These are phyloP conservation scores for Thermomucor indicae-seudaticae DNA, from an alignment of 371 early-diverging fungal genomes.

Conservation along the genomic window DNA sequence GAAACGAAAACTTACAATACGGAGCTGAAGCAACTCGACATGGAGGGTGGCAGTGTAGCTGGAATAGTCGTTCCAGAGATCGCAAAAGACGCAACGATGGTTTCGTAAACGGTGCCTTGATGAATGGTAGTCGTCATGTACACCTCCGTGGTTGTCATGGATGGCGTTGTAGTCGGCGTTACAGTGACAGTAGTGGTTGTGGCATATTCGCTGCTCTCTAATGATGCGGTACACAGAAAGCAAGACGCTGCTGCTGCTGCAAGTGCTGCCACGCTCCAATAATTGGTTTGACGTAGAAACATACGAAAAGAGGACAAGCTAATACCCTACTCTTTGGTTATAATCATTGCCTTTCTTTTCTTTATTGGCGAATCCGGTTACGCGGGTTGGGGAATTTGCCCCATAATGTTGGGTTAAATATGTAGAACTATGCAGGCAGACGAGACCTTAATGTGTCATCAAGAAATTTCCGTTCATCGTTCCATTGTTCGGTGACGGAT, in stretches of 20 bases:
- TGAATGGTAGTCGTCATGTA: background rate
- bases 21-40: background rate
- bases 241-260: background rate
- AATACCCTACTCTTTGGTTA: no score
- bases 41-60: background rate
- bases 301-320: no score
- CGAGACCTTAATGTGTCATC: background rate
- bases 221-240: no score
- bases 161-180: background rate
- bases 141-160: background rate
- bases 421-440: no score
- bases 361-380: no score
- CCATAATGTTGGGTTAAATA: background rate
- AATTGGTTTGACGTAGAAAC: no score
- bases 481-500: constrained; percentile 70
- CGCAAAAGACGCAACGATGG: background rate
- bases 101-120: background rate
- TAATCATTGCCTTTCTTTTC: no score
- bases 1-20: background rate
- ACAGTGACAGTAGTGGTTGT: background rate
- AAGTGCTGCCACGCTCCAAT: background rate
- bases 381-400: no score
- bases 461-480: constrained; percentile 22
- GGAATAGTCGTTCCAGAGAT: background rate
- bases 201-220: no score